phyloP scores from a whole-genome alignment of 768 basidiomycete genomes.

The Boletus edulis region DNA sequence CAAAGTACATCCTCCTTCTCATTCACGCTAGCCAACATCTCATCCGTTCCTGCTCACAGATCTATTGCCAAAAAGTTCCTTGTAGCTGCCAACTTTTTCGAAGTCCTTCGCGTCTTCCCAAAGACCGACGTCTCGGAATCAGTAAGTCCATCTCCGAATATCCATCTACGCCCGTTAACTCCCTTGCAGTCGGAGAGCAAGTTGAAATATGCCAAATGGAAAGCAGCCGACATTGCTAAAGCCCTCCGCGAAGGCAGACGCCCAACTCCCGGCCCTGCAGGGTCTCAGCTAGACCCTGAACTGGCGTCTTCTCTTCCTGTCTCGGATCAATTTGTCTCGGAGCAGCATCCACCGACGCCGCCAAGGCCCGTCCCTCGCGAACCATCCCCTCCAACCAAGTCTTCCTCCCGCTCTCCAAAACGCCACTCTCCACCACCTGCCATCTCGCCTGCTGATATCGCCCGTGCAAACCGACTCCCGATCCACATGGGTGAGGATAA shows the following conservation, averaged over 20 bases:
- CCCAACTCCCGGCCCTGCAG: constrained; percentile 78
- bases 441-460: constrained; percentile 29
- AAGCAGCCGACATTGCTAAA: constrained; percentile 92
- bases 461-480: constrained; percentile 28
- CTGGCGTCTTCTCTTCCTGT: constrained; percentile 3
- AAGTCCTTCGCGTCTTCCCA: constrained; percentile 78
- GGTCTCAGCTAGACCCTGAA: constrained; percentile 33
- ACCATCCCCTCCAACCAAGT: constrained; percentile 21
- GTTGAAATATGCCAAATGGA: constrained; percentile 95
- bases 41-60: constrained; percentile 38
- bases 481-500: constrained; percentile 21
- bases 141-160: constrained; percentile 36
- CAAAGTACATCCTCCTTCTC: constrained; percentile 51
- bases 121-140: constrained; percentile 54
- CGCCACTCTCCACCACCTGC: constrained; percentile 33
- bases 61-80: constrained; percentile 93
- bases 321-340: constrained; percentile 14
- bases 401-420: constrained; percentile 27
- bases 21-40: constrained; percentile 2
- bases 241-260: constrained; percentile 91
- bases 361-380: constrained; percentile 26
- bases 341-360: constrained; percentile 15
- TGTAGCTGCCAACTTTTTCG: constrained; percentile 92
- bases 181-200: constrained; percentile 72
- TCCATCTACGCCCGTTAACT: constrained; percentile 1